Percentiles rank a stretch among this genome's conserved stretches.
Evolutionary conservation across 306 rosid genomes (phyloP).

Genomic region (Luffa acutangula): DNA sequence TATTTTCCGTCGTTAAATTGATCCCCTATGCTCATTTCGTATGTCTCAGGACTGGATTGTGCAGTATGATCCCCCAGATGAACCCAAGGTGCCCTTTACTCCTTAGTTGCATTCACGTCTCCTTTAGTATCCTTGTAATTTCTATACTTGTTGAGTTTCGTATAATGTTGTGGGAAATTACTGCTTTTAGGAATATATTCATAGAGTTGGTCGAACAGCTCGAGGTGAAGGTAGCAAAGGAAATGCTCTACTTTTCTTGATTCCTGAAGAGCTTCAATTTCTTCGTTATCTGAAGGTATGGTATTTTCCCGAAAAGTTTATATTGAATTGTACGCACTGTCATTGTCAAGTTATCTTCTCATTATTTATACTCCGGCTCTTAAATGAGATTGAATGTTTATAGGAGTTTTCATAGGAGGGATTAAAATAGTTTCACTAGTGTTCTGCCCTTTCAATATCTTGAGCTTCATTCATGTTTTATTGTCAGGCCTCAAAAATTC

Average conservation of each 20-base stretch:
- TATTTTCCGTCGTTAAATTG: neutral
- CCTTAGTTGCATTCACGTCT: neutral
- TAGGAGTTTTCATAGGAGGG: neutral
- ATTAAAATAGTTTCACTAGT: neutral
- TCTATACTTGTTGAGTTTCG: neutral
- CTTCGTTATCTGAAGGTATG: conserved; percentile 75
- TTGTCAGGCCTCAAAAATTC: conserved; percentile 78
- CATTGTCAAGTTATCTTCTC: neutral
- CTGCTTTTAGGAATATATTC: conserved; percentile 74
- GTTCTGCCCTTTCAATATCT: neutral
- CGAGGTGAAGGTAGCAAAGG: conserved; percentile 95
- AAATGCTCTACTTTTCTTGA: conserved; percentile 74
- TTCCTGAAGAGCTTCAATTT: conserved; percentile 71
- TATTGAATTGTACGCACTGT: neutral
- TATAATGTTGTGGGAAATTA: conserved; percentile 5
- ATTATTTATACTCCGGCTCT: neutral
- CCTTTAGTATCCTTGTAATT: conserved; percentile 1
- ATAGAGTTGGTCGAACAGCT: conserved; percentile 98
- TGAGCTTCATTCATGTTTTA: neutral
- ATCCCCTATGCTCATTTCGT: neutral
- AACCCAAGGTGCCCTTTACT: conserved; percentile 57
- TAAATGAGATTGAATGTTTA: neutral
- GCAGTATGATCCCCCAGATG: conserved; percentile 98
- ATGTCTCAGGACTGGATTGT: conserved; percentile 91
- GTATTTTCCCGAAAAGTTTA: neutral